Percentiles rank a stretch among this genome's conserved stretches.
Conservation (phyloP, 441 rosid species). For the Adansonia rubrostipa region DNA sequence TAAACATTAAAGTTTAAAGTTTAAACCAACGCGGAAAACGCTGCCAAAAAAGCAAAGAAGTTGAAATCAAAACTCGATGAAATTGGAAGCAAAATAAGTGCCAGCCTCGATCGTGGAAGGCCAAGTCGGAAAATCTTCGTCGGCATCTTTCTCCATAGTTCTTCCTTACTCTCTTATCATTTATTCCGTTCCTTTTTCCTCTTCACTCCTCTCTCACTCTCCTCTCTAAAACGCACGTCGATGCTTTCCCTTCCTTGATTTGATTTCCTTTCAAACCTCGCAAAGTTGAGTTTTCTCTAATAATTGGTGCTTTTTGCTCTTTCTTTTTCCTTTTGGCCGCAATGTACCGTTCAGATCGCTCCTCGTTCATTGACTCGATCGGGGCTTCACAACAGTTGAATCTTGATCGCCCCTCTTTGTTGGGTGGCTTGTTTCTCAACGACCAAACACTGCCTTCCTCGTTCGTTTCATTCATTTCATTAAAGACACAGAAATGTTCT, state of each 20-base stretch:
- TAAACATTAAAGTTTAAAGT: too few species aligned
- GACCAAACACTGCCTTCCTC: conserved; percentile 50
- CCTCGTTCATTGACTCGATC: conserved; percentile 37
- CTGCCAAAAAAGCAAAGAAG: neutral
- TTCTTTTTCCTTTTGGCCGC: neutral
- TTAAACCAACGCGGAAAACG: neutral
- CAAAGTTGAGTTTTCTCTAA: too few species aligned
- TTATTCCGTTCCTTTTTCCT: neutral
- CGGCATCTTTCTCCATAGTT: neutral
- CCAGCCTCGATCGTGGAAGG: conserved; percentile 7
- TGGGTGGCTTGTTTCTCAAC: conserved; percentile 62
- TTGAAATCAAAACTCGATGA: neutral
- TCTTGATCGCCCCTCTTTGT: conserved; percentile 35
- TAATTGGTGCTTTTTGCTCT: neutral
- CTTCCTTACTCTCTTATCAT: neutral
- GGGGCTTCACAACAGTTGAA: conserved; percentile 37
- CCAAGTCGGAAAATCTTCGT: neutral
- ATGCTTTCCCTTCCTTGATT: neutral
- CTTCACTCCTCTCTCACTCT: conserved; percentile 9
- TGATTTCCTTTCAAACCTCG: neutral
- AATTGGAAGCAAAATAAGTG: neutral
- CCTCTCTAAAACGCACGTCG: neutral
- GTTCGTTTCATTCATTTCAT: conserved; percentile 42
- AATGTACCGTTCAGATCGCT: conserved; percentile 59
- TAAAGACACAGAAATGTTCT: conserved; percentile 13